Base-by-base conservation (phyloP, 2,329 filamentous ascomycete genomes). In the Aspergillus calidoustus region DNA sequence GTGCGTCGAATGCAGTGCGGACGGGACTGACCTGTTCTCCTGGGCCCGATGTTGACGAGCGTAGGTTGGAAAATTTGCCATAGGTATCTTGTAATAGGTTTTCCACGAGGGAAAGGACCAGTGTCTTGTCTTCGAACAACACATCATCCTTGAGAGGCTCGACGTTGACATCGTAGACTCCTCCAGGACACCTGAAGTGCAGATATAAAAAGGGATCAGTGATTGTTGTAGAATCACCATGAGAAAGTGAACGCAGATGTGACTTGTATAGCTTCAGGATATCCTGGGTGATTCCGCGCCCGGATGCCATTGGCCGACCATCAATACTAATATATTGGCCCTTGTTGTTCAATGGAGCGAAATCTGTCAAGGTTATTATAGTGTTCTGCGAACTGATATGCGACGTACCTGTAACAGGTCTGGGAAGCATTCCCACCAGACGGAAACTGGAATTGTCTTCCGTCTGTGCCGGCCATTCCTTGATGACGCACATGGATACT, bases 131-230 rank as follows among this genome's bases (percentile, higher is more conserved):
- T 34, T 82, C 81, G 66, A 89, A 88, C 3, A 88, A 68, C 1
- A 89, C 79, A 71, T 89, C 84, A 68, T 89, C 85, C 68, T 89
- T 89, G 1, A 83, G 81, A 4, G 87, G 86, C 67, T 89, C 87
- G 41, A 89, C 76, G 62, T 89, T 89, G 4, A 82, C 79, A 72
- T 89, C 87, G 69, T 89, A 89, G 48, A 78, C 83, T 7, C 80
- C 82, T 9, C 70, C 68, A 2, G 83, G 82, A 70, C 86, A 89
- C 1, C 68, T 67, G 8, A 89, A 79, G 38, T 84, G 81, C 54
- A 89, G 68, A 63, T 77, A 84, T 11, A 88, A 67, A 68, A 89
- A 88, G 0, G 85, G 84, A 53, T 87, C 82, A 34, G 79, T 81
- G 46, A 81, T 58, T 6, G 67, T 66, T 23, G 60, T 65, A 65